Base-by-base conservation (phyloP, 805 yeast species). In the Kazachstania africana region DNA sequence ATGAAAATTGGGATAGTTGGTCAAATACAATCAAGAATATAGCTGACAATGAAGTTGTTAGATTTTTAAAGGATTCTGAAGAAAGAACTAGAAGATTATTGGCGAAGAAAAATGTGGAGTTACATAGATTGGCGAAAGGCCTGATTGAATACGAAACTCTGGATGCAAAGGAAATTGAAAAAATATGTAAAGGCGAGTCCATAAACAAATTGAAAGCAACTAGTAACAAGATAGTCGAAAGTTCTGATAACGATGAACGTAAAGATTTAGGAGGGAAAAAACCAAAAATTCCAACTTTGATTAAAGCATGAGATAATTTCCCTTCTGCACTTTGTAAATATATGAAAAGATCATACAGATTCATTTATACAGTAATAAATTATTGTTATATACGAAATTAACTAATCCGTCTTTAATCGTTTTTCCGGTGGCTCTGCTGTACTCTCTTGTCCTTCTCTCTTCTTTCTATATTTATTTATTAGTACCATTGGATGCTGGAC, bases 1-100 rank as follows among this genome's bases (percentile, higher is more conserved):
- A 88, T 28, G 95, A 85, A 48, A 76, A 82, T 49, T 88, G 96
- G 96, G 85, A 77, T 43, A 72, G 80, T 26, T 91, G 98, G 98
- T 84, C 95, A 2, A 80, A 88, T 10, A 73, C 75, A 43, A 69
- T 93, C 30, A 68, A 93, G 42, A 91, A 84, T 51, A 65, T 77
- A 57, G 98, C 97, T 10, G 99, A 91, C 55, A 75, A 79, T 47
- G 97, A 91, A 61, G 87, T 91, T 24, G 67, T 95, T 36, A 72
- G 69, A 29, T 61, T 82, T 38, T 66, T 91, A 40, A 65, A 80
- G 34, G 73, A 65, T 5, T 76, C 94, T 16, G 96, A 87, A 54
- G 66, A 68, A 27, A 73, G 98, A 54, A 78, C 96, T 1, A 70
- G 91, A 44, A 55, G 61, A 31, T 45, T 88, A 54, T 65, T 91